These are phyloP conservation scores for Ballota nigra DNA, from an alignment of 257 asterid species.

Conservation along the genomic window DNA sequence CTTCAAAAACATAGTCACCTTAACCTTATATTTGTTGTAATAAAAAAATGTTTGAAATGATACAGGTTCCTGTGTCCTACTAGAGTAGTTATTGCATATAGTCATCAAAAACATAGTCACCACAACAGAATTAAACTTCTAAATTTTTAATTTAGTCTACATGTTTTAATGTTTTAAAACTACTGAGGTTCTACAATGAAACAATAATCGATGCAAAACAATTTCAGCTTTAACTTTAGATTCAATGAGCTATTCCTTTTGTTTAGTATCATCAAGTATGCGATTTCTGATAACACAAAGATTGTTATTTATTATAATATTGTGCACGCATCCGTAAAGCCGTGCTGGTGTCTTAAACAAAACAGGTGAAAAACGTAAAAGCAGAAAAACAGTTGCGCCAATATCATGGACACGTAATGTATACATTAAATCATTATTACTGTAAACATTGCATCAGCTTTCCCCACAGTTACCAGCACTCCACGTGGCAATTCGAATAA, in stretches of 20 bases:
- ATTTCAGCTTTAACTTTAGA: not conserved
- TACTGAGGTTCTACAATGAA: not conserved
- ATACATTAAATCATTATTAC: not conserved
- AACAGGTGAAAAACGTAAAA: not conserved
- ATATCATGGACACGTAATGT: not conserved
- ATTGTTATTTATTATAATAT: not conserved
- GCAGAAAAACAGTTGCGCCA: not conserved
- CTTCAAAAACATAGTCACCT: constrained; percentile 8
- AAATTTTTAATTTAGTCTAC: not conserved
- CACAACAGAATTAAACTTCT: not conserved
- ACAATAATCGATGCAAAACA: not conserved
- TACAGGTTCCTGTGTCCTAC: not conserved
- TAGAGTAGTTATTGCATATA: too few relatives aligned
- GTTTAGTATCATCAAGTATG: not conserved
- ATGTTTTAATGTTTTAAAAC: not conserved
- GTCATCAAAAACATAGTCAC: not conserved
- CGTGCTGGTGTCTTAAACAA: not conserved
- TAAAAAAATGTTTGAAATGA: constrained; percentile 8
- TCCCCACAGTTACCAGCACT: not conserved
- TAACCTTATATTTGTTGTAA: not conserved
- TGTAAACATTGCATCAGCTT: not conserved
- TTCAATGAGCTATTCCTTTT: not conserved
- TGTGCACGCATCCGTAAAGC: not conserved
- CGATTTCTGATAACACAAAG: not conserved
- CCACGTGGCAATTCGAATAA: constrained; percentile 19